phyloP scores from a whole-genome alignment of 148 eudicot species.

The Rhododendron henanense region DNA sequence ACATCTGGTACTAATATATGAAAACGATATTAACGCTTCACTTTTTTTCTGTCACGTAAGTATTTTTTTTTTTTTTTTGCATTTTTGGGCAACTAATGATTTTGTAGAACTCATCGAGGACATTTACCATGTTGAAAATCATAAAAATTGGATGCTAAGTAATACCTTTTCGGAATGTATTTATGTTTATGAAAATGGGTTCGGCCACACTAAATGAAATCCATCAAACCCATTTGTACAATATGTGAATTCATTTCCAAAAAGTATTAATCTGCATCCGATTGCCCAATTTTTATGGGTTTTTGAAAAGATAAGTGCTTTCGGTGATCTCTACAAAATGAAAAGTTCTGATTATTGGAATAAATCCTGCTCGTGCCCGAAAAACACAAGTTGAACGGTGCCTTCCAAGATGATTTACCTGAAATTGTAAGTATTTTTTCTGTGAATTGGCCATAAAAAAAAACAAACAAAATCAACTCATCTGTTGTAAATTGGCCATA shows the following conservation, averaged over 20 bases:
- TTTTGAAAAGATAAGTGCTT: neutral
- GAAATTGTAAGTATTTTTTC: neutral
- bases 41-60: too few relatives aligned
- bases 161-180: neutral
- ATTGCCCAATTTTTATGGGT: too few relatives aligned
- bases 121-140: neutral
- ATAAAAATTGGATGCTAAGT: neutral
- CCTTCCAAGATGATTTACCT: neutral
- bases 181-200: neutral
- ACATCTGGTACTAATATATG: too few relatives aligned
- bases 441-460: neutral
- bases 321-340: neutral
- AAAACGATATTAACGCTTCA: too few relatives aligned
- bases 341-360: too few relatives aligned
- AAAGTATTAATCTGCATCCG: neutral
- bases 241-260: neutral
- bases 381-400: neutral
- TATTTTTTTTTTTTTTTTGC: too few relatives aligned
- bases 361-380: neutral
- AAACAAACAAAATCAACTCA: neutral
- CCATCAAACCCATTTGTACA: neutral
- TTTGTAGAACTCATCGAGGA: neutral
- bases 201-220: neutral
- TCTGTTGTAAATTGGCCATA: too few relatives aligned
- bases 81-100: neutral